These are phyloP conservation scores for Dothistroma pini DNA, from an alignment of 2,329 filamentous ascomycete species.

Conservation along the genomic window DNA sequence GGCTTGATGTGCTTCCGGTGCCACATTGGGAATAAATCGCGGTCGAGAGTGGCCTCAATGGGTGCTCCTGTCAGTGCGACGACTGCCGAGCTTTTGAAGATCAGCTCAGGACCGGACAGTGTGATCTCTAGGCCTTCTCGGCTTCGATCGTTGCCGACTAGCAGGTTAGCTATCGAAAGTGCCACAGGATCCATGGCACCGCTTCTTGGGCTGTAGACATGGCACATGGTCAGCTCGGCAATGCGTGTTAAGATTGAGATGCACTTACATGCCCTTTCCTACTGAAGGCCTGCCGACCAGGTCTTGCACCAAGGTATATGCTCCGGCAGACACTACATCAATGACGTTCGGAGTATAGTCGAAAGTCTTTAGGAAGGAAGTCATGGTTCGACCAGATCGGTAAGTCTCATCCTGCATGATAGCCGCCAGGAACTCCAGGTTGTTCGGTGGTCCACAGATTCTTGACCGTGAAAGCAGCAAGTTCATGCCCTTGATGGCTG, in stretches of 20 bases:
- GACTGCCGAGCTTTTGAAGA: constrained; percentile 53
- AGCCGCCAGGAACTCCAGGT: constrained; percentile 53
- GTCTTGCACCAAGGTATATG: constrained; percentile 59
- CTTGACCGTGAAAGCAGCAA: constrained; percentile 44
- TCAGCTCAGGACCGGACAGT: constrained; percentile 56
- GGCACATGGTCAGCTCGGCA: neutral
- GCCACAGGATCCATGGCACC: constrained; percentile 62
- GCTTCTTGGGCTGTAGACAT: constrained; percentile 41
- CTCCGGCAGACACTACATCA: constrained; percentile 55
- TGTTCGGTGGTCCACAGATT: constrained; percentile 55
- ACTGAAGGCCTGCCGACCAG: constrained; percentile 55
- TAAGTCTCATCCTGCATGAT: constrained; percentile 50
- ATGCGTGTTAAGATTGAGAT: neutral
- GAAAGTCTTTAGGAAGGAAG: constrained; percentile 54
- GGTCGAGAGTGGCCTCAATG: constrained; percentile 52
- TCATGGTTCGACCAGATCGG: constrained; percentile 51
- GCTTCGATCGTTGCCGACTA: constrained; percentile 54
- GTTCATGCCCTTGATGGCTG: constrained; percentile 46
- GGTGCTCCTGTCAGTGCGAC: constrained; percentile 57
- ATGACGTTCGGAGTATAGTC: constrained; percentile 50
- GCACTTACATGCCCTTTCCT: constrained; percentile 50
- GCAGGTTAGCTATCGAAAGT: constrained; percentile 55
- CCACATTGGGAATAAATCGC: constrained; percentile 52
- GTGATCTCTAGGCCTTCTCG: constrained; percentile 59
- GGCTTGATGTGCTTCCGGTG: constrained; percentile 48